These are phyloP conservation scores for Sclerospora graminicola DNA, from an alignment of 352 stramenopile species.

Conservation along the genomic window DNA sequence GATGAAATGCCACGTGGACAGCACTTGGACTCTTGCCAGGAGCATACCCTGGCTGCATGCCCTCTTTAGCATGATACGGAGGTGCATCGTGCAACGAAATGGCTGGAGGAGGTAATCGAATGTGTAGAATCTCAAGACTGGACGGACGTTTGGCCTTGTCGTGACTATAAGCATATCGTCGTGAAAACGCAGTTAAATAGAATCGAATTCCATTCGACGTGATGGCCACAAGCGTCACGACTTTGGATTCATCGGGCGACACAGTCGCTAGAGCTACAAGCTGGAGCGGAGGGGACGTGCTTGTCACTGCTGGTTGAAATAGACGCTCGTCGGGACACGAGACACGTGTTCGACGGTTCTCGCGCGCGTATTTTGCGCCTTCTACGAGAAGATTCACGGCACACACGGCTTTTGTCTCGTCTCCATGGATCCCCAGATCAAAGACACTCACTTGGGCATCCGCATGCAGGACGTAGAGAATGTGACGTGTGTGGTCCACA, in stretches of 20 bases:
- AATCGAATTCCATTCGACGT: constrained; percentile 90
- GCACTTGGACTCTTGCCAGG: constrained; percentile 70
- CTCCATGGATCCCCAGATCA: constrained; percentile 40
- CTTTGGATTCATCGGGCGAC: constrained; percentile 55
- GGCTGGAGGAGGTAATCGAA: constrained; percentile 66
- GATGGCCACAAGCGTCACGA: constrained; percentile 88
- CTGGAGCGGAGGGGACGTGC: constrained; percentile 32
- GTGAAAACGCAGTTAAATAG: constrained; percentile 87
- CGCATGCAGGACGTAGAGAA: constrained; percentile 89
- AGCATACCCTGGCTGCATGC: constrained; percentile 72
- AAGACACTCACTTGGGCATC: constrained; percentile 68
- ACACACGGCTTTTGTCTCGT: constrained; percentile 55
- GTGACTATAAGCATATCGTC: constrained; percentile 29
- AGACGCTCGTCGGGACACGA: constrained; percentile 76
- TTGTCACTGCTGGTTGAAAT: constrained; percentile 40
- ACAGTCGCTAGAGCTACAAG: constrained; percentile 63
- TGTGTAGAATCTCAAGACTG: constrained; percentile 66
- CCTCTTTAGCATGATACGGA: constrained; percentile 80
- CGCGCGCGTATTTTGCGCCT: constrained; percentile 69
- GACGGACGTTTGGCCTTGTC: constrained; percentile 48
- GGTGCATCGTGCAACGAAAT: constrained; percentile 60
- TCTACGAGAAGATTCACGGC: constrained; percentile 58
- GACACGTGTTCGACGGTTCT: constrained; percentile 72
- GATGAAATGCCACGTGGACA: constrained; percentile 71
- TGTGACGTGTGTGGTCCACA: constrained; percentile 80